These are phyloP conservation scores for Colletotrichum sp. DNA, from an alignment of 2,329 filamentous ascomycete genomes.

Conservation along the genomic window DNA sequence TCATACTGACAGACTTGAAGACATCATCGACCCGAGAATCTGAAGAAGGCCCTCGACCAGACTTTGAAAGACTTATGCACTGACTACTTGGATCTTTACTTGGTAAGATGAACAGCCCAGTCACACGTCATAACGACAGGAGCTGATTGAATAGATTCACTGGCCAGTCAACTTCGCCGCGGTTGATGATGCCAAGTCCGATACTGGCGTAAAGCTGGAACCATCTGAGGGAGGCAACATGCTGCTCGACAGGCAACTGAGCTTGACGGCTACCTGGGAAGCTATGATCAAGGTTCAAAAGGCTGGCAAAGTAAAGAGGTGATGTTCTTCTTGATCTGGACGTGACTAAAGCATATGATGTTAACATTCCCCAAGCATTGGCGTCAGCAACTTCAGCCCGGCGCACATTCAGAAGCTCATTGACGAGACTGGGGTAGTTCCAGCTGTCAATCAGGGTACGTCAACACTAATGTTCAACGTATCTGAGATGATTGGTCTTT, in stretches of 20 bases:
- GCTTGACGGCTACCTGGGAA: neutral
- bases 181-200: neutral
- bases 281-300: neutral
- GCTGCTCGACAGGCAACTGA: neutral
- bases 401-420: neutral
- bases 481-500: neutral
- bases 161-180: neutral
- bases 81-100: neutral
- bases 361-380: neutral
- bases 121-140: neutral
- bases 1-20: neutral
- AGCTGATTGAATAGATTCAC: neutral
- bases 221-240: neutral
- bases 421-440: neutral
- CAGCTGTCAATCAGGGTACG: neutral
- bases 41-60: neutral
- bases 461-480: neutral
- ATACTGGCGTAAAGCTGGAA: neutral
- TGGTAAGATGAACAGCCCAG: neutral
- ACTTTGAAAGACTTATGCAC: neutral
- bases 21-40: neutral
- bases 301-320: neutral
- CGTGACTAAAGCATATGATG: neutral
- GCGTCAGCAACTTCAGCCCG: neutral
- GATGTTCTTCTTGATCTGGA: neutral